Base-by-base conservation (phyloP, 148 eudicot species). In the Vaccinium darrowii region DNA sequence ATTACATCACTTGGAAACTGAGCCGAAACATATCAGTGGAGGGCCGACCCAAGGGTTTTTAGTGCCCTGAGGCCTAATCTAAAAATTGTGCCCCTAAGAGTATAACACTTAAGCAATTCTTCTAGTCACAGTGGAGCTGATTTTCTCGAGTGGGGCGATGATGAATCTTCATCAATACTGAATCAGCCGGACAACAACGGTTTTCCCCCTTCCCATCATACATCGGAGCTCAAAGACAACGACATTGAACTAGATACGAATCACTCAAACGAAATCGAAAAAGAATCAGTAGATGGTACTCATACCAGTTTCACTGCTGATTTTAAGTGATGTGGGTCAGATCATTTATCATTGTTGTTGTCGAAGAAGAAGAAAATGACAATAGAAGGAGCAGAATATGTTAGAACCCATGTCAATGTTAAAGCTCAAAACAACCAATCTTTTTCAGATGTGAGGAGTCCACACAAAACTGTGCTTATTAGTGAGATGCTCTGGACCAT, bases 381-480 rank as follows among this genome's bases (percentile, higher is more conserved):
- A 60, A 14, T 6, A 30, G 67, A 71, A 53, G 79, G 65, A 84
- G 18, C 12, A 23, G 9, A 21, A 5, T 14, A 19, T 1, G 2
- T 1, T 5, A 3, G 30, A 71, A 7, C 60, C 21, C 16, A 50
- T 11, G 80, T 10, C 43, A 56, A 80, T 84, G 14, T 82, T 63
- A 86, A 85, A 86, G 71, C 86, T 92, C 30, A 90, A 85, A 79
- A 93, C 91, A 82, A 69, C 81, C 4, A 83, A 87, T 60, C 87
- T 92, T 1, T 89, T 92, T 23, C 91, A 88, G 63, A 83, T 89
- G 84, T 92, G 94, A 93, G 92, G 93, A 6, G 25, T 89, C 54
- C 43, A 77, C 23, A 71, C 76, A 0, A 73, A 62, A 33, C 36
- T 33, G 36, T 33, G 36, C 1, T 33, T 1, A 33, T 33, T 33